phyloP scores from a whole-genome alignment of 306 rosid genomes.

The Aeschynomene evenia region DNA sequence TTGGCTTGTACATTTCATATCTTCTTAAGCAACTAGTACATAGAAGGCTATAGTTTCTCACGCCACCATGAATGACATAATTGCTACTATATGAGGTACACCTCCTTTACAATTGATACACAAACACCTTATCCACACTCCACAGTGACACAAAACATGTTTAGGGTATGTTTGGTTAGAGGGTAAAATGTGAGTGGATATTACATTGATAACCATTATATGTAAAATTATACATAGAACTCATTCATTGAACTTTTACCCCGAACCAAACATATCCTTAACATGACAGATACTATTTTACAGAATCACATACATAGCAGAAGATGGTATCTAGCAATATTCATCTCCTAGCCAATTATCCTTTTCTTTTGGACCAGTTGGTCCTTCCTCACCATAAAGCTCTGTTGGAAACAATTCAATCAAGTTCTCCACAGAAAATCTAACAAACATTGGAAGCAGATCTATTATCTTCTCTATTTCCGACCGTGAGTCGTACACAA shows the following conservation, averaged over 20 bases:
- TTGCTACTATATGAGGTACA: constrained; percentile 17
- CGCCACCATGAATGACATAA: constrained; percentile 20
- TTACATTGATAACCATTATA: too few species aligned
- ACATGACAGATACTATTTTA: too few species aligned
- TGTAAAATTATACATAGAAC: too few species aligned
- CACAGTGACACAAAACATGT: not conserved
- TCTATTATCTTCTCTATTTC: constrained; percentile 73
- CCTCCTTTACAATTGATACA: constrained; percentile 22
- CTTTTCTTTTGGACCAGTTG: constrained; percentile 97
- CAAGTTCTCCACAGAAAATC: constrained; percentile 78
- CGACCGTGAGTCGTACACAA: constrained; percentile 61
- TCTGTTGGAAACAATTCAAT: constrained; percentile 81
- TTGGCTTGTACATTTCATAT: constrained; percentile 3
- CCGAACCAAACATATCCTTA: too few species aligned
- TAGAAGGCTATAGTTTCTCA: not conserved
- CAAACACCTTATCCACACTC: not conserved
- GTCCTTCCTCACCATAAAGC: constrained; percentile 92
- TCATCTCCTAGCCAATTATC: constrained; percentile 88
- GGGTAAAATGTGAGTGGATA: too few species aligned
- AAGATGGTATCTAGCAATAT: constrained; percentile 42
- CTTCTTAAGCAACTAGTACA: not conserved
- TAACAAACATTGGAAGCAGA: constrained; percentile 69
- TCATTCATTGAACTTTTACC: too few species aligned
- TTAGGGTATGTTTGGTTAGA: too few species aligned
- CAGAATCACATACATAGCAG: not conserved